Base-by-base conservation (phyloP, 2,329 filamentous ascomycete genomes). In the Coleophoma cylindrospora region DNA sequence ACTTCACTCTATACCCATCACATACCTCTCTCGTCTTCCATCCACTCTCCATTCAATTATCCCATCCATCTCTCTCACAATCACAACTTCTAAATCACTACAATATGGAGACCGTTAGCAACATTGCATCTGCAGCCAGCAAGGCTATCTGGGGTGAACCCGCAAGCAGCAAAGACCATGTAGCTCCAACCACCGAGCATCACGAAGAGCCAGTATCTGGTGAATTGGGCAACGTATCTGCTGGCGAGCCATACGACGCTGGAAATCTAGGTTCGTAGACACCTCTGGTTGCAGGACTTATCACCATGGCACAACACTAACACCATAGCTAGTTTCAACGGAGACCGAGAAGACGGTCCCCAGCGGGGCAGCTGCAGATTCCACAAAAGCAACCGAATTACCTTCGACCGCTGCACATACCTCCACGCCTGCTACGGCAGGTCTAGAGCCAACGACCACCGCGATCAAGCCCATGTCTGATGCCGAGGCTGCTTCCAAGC, bases 161-260 rank as follows among this genome's bases (percentile, higher is more conserved):
- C 27, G 36, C 10, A 34, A 19, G 19, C 33, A 21, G 38, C 37
- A 48, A 51, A 1, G n/a, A 36, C 14, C 32, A 37, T 13, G 19
- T 19, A 19, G 38, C 32, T 15, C 22, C 38, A 17, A 50, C 47
- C 12, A 55, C 62, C 11, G 46, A 47, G 15, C 49, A 19, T 9
- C 7, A 19, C 4, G 46, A 70, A 58, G 89, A 95, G 70, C 89
- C 89, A 15, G 67, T 91, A 41, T 86, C 87, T 17, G 89, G 89
- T 19, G 72, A 81, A 47, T 72, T 76, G 50, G 89, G 89, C 37
- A 72, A 85, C 64, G 86, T 87, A 4, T 76, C 77, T 21, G 75
- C 74, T 40, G 81, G 79, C 12, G 84, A 92, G 65, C 89, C 89
- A 0, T 95, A 84, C 60, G 89, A 94, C 63, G 81, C 82, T 51